Base-by-base conservation (phyloP, 192 early-diverging fungal species). In the Chytriomyces sp. region DNA sequence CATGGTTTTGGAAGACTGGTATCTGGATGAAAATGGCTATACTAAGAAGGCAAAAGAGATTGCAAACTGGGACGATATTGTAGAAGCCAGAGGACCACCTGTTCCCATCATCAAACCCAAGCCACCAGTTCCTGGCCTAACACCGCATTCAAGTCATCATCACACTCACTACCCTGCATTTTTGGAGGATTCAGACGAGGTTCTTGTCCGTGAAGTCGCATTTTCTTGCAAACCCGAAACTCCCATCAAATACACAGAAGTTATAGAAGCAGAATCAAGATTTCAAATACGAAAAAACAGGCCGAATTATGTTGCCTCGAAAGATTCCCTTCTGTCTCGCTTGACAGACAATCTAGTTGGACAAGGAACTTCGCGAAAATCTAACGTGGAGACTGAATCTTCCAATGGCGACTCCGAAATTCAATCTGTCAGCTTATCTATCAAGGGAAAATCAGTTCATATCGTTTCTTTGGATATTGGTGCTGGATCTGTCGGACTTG, bases 371-470 rank as follows among this genome's bases (percentile, higher is more conserved):
- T n/a, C n/a, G n/a, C n/a, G n/a, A n/a, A n/a, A n/a, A n/a, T n/a
- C n/a, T n/a, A n/a, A n/a, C n/a, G n/a, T n/a, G n/a, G n/a, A n/a
- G n/a, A n/a, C n/a, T n/a, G n/a, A n/a, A 73, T 49, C 44, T 12
- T 0, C 1, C 44, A 2, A 12, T 49, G 1, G 22, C 14, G 22
- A 49, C 22, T 12, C 44, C 14, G 22, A 22, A 1, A 19, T 49
- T 2, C 44, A 12, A 49, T 49, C 44, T 0, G 44, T 49, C 1
- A 22, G 44, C 12, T 49, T 49, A 22, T 12, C 12, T 53, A 63
- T 81, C 28, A 37, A 33, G 49, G 78, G 78, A 8, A 54, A 72
- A 38, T 56, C 75, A 26, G 64, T 76, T n/a, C 69, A 60, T 3
- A 77, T 81, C 28, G 64, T 72, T n/a, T 55, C 28, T 22, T 37